Percentiles rank a stretch among this genome's conserved stretches.
phyloP scores from a whole-genome alignment of 768 basidiomycete species.

The Boletus insuetus region DNA sequence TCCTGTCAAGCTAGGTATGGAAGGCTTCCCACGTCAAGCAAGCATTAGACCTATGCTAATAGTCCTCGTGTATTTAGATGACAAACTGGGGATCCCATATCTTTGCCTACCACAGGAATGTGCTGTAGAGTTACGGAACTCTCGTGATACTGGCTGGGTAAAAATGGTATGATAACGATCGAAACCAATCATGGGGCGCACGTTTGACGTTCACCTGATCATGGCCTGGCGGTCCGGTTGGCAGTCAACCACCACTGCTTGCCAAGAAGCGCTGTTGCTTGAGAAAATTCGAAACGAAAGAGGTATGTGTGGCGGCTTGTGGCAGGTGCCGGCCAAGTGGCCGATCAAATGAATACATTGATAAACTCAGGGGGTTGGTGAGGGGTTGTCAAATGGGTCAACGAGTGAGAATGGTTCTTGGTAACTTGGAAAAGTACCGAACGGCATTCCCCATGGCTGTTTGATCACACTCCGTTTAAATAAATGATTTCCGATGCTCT shows the following conservation, averaged over 20 bases:
- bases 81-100: too few relatives aligned
- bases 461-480: not conserved
- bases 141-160: not conserved
- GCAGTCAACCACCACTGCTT: not conserved
- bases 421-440: not conserved
- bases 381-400: not conserved
- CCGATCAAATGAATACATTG: not conserved
- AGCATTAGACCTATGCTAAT: not conserved
- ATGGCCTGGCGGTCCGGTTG: not conserved
- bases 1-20: too few relatives aligned
- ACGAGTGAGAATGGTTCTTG: not conserved
- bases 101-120: too few relatives aligned
- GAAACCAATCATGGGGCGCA: not conserved
- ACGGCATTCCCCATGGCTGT: not conserved
- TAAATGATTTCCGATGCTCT: not conserved
- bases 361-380: not conserved
- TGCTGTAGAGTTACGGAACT: not conserved
- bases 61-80: not conserved
- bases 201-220: not conserved
- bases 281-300: not conserved
- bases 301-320: not conserved
- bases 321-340: not conserved
- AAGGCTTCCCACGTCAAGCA: not conserved
- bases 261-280: not conserved
- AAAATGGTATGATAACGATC: not conserved